These are phyloP conservation scores for Megacollybia marginata DNA, from an alignment of 768 basidiomycete genomes.

Conservation along the genomic window DNA sequence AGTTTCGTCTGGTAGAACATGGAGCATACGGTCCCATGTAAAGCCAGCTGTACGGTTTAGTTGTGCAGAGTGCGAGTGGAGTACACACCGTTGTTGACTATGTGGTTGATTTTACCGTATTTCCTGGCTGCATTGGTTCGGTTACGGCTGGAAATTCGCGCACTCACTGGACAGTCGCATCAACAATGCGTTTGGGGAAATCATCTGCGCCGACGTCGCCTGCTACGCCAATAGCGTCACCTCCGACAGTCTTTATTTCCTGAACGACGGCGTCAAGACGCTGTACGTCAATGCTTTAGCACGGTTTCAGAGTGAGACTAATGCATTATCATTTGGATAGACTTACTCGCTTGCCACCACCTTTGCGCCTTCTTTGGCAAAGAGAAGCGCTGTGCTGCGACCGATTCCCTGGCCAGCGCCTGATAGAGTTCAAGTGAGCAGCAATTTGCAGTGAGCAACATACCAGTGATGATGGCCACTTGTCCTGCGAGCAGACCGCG, in stretches of 20 bases:
- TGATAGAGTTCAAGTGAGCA: slow-evolving; percentile 14
- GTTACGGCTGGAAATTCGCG: neutral
- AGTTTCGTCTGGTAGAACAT: slow-evolving; percentile 77
- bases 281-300: slow-evolving; percentile 61
- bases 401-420: slow-evolving; percentile 87
- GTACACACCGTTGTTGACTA: slow-evolving; percentile 66
- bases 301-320: neutral
- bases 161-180: slow-evolving; percentile 62
- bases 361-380: slow-evolving; percentile 81
- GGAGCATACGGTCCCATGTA: slow-evolving; percentile 83
- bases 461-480: slow-evolving; percentile 83
- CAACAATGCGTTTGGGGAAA: slow-evolving; percentile 72
- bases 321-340: neutral
- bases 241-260: slow-evolving; percentile 69
- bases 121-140: slow-evolving; percentile 33
- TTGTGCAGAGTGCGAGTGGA: neutral
- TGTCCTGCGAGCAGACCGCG: slow-evolving; percentile 66
- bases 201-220: slow-evolving; percentile 82
- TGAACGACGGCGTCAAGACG: slow-evolving; percentile 59
- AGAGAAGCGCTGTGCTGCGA: slow-evolving; percentile 62
- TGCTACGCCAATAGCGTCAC: slow-evolving; percentile 64
- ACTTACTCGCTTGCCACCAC: slow-evolving; percentile 75
- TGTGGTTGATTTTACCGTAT: slow-evolving; percentile 82
- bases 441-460: slow-evolving; percentile 12
- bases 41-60: slow-evolving; percentile 46